Evolutionary conservation across 352 stramenopile genomes (phyloP).

Genomic region (Phytophthora crassamura): DNA sequence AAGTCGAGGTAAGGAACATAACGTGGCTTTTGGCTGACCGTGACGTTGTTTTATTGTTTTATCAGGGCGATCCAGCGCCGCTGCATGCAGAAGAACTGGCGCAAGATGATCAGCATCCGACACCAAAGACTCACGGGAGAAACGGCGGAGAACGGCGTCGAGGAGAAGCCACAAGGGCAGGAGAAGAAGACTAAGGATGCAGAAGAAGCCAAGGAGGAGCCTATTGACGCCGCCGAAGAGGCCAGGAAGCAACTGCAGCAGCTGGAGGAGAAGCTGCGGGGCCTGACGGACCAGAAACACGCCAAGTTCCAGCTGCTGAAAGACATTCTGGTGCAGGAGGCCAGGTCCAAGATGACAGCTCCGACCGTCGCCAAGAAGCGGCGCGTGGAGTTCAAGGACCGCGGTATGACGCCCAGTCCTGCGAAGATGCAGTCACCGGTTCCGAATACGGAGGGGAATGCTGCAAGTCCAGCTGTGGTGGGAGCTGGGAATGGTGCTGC

Average conservation of each 20-base stretch:
- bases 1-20: background rate
- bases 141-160: constrained; percentile 11
- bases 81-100: constrained; percentile 86
- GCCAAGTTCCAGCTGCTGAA: constrained; percentile 78
- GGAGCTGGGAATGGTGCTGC: background rate
- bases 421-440: constrained; percentile 30
- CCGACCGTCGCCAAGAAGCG: constrained; percentile 35
- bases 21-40: background rate
- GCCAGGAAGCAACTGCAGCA: constrained; percentile 52
- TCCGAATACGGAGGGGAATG: constrained; percentile 7
- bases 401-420: constrained; percentile 19
- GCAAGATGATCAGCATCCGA: constrained; percentile 70
- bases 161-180: background rate
- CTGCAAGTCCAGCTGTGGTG: constrained; percentile 3
- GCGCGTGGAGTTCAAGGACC: constrained; percentile 40
- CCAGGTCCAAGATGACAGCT: constrained; percentile 50
- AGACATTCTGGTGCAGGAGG: constrained; percentile 73
- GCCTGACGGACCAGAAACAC: constrained; percentile 74
- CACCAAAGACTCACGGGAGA: constrained; percentile 40
- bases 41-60: constrained; percentile 10
- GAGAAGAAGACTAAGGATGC: constrained; percentile 27
- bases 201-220: constrained; percentile 27
- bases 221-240: constrained; percentile 12
- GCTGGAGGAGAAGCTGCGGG: constrained; percentile 55
- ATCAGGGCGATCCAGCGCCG: constrained; percentile 64